Evolutionary conservation across 2,329 filamentous ascomycete genomes (phyloP).

Genomic region (Fusarium pseudograminearum): DNA sequence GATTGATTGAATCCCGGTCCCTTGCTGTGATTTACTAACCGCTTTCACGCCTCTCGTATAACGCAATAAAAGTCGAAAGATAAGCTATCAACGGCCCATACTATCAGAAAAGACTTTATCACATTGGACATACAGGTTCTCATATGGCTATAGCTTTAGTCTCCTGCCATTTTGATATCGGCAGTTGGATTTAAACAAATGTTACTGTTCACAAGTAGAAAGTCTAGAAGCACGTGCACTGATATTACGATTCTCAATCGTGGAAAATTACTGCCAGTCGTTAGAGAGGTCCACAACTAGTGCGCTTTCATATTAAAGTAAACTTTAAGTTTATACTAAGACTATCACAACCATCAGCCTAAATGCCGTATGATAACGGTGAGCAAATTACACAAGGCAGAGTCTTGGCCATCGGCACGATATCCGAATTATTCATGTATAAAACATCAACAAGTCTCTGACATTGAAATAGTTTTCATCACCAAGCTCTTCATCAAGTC

Average conservation of each 20-base stretch:
- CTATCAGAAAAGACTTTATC: background rate
- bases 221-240: background rate
- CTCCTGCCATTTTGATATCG: background rate
- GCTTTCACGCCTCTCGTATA: no score
- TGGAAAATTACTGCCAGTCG: background rate
- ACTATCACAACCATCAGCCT: background rate
- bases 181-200: background rate
- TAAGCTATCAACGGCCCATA: no score
- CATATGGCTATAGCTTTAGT: accelerated
- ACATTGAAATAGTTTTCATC: accelerated
- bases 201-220: background rate
- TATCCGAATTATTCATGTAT: background rate
- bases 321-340: background rate
- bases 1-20: no score
- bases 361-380: background rate
- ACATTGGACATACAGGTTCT: background rate
- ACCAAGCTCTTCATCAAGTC: background rate
- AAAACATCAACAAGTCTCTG: background rate
- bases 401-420: background rate
- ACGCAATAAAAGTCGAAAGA: no score
- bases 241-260: background rate
- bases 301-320: background rate
- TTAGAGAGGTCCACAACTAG: background rate
- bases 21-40: no score
- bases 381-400: background rate